A percentile compares a stretch with the other conserved stretches of the same genome.
Conservation (phyloP, 805 yeast genomes). For the Cyberlindnera veronae region DNA sequence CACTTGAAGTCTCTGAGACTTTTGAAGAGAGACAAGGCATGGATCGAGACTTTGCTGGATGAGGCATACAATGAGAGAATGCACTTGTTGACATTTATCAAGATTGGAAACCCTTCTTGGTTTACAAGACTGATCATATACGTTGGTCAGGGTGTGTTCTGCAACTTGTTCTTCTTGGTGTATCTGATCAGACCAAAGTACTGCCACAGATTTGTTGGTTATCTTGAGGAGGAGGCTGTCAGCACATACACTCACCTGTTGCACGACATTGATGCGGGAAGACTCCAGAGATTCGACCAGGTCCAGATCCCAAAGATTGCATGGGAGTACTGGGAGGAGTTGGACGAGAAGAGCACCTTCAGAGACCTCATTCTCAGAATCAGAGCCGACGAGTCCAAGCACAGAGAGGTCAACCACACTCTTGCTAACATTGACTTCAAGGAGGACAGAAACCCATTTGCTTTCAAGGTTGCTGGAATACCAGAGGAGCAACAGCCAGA, state of each 20-base stretch:
- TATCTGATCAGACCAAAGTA: slow-evolving; percentile 58
- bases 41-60: slow-evolving; percentile 69
- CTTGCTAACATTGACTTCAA: slow-evolving; percentile 57
- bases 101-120: slow-evolving; percentile 59
- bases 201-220: slow-evolving; percentile 76
- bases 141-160: slow-evolving; percentile 68
- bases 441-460: slow-evolving; percentile 67
- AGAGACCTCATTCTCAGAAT: slow-evolving; percentile 57
- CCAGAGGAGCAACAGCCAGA: slow-evolving; percentile 15
- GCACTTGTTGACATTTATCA: slow-evolving; percentile 68
- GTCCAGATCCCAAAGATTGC: slow-evolving; percentile 56
- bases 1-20: slow-evolving; percentile 63
- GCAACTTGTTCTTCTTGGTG: slow-evolving; percentile 57
- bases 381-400: slow-evolving; percentile 77
- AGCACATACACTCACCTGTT: slow-evolving; percentile 61
- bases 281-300: slow-evolving; percentile 45
- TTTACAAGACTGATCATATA: slow-evolving; percentile 52
- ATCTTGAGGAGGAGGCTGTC: slow-evolving; percentile 75
- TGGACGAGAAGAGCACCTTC: slow-evolving; percentile 49
- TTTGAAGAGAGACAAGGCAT: slow-evolving; percentile 63
- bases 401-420: slow-evolving; percentile 76
- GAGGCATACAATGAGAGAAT: slow-evolving; percentile 79
- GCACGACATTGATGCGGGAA: slow-evolving; percentile 48
- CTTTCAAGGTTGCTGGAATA: slow-evolving; percentile 34
- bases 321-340: slow-evolving; percentile 53